Evolutionary conservation across 78 protist genomes (phyloP).

Genomic region (Dictyostelium discoideum): DNA sequence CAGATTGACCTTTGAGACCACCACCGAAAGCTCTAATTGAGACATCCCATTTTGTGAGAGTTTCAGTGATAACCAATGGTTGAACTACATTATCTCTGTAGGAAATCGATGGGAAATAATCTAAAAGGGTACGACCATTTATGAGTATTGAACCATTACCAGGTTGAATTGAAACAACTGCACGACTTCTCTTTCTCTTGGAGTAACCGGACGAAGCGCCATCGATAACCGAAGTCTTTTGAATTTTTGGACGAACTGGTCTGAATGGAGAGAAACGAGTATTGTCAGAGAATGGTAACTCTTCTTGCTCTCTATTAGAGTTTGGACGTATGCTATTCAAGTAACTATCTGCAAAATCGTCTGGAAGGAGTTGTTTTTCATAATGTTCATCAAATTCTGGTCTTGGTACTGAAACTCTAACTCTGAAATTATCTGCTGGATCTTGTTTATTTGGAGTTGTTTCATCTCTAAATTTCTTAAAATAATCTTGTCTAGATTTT

Average conservation of each 20-base stretch:
- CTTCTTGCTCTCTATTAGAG: not conserved
- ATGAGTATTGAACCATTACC: constrained; percentile 47
- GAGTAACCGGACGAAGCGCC: constrained; percentile 45
- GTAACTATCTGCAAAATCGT: not conserved
- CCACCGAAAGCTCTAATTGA: constrained; percentile 49
- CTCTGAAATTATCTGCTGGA: not conserved
- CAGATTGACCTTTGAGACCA: constrained; percentile 82
- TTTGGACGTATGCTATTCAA: not conserved
- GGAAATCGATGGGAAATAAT: constrained; percentile 57
- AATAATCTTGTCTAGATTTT: not conserved
- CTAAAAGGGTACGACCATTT: constrained; percentile 54
- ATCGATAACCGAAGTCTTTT: not conserved
- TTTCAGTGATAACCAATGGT: constrained; percentile 78
- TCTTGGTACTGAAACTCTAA: not conserved
- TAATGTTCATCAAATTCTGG: constrained; percentile 35
- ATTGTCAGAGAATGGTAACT: not conserved
- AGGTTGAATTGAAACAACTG: constrained; percentile 14
- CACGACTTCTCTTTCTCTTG: constrained; percentile 67
- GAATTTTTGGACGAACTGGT: constrained; percentile 22
- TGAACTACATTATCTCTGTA: constrained; percentile 36
- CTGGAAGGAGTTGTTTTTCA: not conserved
- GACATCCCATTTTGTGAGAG: constrained; percentile 50
- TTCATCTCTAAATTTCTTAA: not conserved
- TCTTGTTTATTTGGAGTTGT: not conserved
- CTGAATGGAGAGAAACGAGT: constrained; percentile 11